Conservation (phyloP, 202 grass and related monocot species). For the Carex arenaria region DNA sequence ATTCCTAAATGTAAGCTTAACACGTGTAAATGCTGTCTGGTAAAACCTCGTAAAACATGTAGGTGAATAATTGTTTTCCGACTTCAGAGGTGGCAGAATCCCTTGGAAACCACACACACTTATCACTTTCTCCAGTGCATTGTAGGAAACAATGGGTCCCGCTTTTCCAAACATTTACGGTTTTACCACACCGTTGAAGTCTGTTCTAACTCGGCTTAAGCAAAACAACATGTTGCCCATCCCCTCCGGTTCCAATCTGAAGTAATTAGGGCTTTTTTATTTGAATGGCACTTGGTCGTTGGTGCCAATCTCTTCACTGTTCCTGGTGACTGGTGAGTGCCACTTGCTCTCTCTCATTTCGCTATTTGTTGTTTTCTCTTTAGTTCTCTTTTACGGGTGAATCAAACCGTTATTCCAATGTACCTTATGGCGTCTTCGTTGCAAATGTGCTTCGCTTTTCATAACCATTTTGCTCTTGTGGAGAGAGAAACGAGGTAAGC, state of each 20-base stretch:
- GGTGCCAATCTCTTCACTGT: constrained; percentile 12
- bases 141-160: constrained; percentile 12
- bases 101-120: constrained; percentile 23
- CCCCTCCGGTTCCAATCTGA: neutral
- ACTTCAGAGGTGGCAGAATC: constrained; percentile 24
- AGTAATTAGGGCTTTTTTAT: neutral
- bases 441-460: neutral
- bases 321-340: neutral
- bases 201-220: neutral
- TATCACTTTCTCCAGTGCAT: constrained; percentile 1
- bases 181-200: neutral
- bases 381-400: neutral
- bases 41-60: constrained; percentile 1
- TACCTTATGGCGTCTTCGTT: neutral
- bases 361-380: neutral
- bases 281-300: neutral
- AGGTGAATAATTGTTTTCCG: neutral
- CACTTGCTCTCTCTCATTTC: neutral
- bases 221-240: neutral
- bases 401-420: neutral
- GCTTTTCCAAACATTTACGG: constrained; percentile 8
- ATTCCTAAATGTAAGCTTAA: neutral
- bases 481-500: neutral
- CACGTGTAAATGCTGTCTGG: neutral
- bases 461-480: neutral